A percentile compares a stretch with the other conserved stretches of the same genome.
Conservation (phyloP, 768 basidiomycete genomes). For the Erythrobasidium yunnanense region DNA sequence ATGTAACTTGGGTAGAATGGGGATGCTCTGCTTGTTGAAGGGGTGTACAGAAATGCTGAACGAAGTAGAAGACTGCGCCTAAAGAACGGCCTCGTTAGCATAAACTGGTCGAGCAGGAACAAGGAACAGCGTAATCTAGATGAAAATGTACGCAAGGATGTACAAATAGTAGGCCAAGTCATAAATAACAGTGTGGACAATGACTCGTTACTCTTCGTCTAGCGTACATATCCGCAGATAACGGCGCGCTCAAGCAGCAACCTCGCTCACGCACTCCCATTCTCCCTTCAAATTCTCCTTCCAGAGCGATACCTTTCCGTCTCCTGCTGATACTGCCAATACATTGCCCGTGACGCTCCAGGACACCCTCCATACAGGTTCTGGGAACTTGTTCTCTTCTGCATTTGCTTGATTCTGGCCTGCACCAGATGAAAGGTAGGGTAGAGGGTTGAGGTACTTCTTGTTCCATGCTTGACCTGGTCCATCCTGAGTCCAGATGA, state of each 20-base stretch:
- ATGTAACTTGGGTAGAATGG: too few relatives aligned
- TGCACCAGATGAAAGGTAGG: slow-evolving; percentile 40
- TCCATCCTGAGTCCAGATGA: slow-evolving; percentile 81
- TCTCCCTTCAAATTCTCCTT: slow-evolving; percentile 90
- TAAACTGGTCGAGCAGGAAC: too few relatives aligned
- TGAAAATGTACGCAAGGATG: too few relatives aligned
- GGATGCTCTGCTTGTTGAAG: too few relatives aligned
- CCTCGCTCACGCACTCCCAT: slow-evolving; percentile 92
- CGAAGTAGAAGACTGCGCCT: too few relatives aligned
- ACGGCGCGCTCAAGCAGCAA: slow-evolving; percentile 30
- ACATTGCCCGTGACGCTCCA: slow-evolving; percentile 97
- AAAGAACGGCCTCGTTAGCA: too few relatives aligned
- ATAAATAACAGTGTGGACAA: too few relatives aligned
- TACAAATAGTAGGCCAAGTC: too few relatives aligned
- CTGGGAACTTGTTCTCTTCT: slow-evolving; percentile 64
- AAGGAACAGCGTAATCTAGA: too few relatives aligned
- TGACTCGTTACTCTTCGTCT: too few relatives aligned
- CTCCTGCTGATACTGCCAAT: slow-evolving; percentile 84
- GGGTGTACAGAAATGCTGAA: too few relatives aligned
- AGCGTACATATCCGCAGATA: too few relatives aligned
- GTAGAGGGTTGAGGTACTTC: slow-evolving; percentile 61
- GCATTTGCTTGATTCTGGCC: slow-evolving; percentile 42
- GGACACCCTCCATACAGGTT: slow-evolving; percentile 96
- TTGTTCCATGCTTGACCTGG: slow-evolving; percentile 66
- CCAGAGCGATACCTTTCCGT: slow-evolving; percentile 96